A percentile compares a stretch with the other conserved stretches of the same genome.
Conservation (phyloP, 495 filamentous ascomycete genomes). For the Clavariopsis aquatica region DNA sequence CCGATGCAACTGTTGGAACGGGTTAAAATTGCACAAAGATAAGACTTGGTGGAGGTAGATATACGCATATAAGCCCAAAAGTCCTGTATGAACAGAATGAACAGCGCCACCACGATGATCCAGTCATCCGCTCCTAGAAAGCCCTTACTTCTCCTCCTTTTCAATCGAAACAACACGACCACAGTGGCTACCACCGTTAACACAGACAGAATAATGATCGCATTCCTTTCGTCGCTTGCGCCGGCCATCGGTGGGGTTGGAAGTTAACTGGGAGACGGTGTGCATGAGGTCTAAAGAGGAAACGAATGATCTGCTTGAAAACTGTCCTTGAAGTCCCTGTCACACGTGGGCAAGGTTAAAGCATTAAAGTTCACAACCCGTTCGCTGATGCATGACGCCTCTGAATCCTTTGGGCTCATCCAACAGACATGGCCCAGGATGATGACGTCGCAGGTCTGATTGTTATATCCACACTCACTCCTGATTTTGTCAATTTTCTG, state of each 20-base stretch:
- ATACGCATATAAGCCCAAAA: slow-evolving; percentile 6
- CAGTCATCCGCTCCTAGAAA: slow-evolving; percentile 1
- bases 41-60: neutral
- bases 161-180: neutral
- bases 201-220: slow-evolving; percentile 4
- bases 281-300: neutral
- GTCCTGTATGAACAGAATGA: neutral
- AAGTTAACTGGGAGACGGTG: neutral
- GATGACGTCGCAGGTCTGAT: neutral
- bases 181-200: neutral
- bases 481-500: neutral
- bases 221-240: neutral
- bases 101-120: neutral
- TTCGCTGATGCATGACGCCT: neutral
- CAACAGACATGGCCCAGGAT: neutral
- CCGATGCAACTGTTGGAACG: neutral
- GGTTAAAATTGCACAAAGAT: neutral
- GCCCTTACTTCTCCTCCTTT: neutral
- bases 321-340: neutral
- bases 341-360: neutral
- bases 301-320: neutral
- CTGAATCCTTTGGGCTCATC: neutral
- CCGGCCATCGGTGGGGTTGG: neutral
- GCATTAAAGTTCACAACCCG: neutral
- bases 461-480: neutral